Percentiles rank a stretch among this genome's conserved stretches.
phyloP scores from a whole-genome alignment of 768 basidiomycete genomes.

The Krasilnikovozyma curviuscula region DNA sequence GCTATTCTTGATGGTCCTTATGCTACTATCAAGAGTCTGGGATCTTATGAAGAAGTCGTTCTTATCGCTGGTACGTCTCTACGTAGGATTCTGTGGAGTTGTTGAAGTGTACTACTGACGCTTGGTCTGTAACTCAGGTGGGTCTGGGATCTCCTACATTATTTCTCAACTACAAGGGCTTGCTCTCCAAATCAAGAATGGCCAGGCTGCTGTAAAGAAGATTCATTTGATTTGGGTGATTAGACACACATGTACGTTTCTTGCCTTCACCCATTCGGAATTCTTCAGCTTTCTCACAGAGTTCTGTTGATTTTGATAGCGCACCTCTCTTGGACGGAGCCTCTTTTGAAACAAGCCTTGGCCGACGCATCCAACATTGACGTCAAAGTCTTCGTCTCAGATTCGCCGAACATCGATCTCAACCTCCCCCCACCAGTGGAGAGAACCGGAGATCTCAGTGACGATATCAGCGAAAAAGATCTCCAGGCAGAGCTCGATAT shows the following conservation, averaged over 20 bases:
- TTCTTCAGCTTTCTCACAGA: no score
- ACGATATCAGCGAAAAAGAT: background rate
- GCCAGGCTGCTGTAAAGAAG: no score
- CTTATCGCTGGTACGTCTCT: background rate
- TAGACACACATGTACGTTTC: no score
- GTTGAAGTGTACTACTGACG: no score
- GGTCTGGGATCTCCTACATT: no score
- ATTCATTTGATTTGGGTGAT: no score
- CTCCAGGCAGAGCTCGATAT: background rate
- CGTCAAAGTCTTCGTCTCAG: background rate
- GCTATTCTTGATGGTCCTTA: background rate
- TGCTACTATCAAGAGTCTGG: background rate
- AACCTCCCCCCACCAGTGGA: background rate
- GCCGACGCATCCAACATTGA: background rate
- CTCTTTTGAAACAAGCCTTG: background rate
- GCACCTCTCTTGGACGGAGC: no score
- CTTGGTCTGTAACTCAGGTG: no score
- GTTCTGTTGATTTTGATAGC: no score
- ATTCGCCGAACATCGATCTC: background rate
- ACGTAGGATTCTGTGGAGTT: background rate
- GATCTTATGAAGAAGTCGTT: background rate
- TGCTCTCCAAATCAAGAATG: no score
- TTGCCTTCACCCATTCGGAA: no score
- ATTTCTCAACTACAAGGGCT: no score
- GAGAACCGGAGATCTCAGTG: background rate